Percentiles rank a stretch among this genome's conserved stretches.
phyloP scores from a whole-genome alignment of 176 grass and related monocot species.

The Avena insularis region DNA sequence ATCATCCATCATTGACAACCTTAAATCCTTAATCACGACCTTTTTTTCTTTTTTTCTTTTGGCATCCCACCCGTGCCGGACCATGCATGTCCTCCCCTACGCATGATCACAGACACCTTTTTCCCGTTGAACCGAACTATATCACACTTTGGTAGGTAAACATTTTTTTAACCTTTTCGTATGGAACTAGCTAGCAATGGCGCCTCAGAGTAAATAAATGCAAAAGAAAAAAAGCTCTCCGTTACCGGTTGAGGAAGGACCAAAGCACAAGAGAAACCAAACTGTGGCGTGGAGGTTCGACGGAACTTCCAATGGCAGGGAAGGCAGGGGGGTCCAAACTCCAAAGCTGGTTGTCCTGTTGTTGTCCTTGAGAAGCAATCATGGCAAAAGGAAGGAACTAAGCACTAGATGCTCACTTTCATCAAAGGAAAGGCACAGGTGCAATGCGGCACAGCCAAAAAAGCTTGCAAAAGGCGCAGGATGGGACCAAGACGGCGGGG shows the following conservation, averaged over 20 bases:
- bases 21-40: neutral
- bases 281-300: slow-evolving; percentile 26
- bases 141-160: neutral
- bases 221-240: neutral
- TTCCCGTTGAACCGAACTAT: neutral
- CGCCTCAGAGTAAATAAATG: neutral
- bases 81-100: neutral
- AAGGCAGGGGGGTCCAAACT: slow-evolving; percentile 18
- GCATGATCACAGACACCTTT: neutral
- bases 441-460: slow-evolving; percentile 27
- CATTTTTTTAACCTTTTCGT: neutral
- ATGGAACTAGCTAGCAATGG: neutral
- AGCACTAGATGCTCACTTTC: slow-evolving; percentile 62
- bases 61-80: no score
- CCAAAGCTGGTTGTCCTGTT: slow-evolving; percentile 41
- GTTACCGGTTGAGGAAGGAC: neutral
- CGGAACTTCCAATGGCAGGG: slow-evolving; percentile 17
- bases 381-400: slow-evolving; percentile 26
- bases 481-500: slow-evolving; percentile 40
- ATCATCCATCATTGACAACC: neutral
- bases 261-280: neutral
- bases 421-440: slow-evolving; percentile 58
- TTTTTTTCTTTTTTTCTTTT: no score
- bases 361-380: slow-evolving; percentile 44
- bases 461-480: slow-evolving; percentile 39